These are phyloP conservation scores for Zygosaccharomyces lentus DNA, from an alignment of 805 yeast genomes.

Conservation along the genomic window DNA sequence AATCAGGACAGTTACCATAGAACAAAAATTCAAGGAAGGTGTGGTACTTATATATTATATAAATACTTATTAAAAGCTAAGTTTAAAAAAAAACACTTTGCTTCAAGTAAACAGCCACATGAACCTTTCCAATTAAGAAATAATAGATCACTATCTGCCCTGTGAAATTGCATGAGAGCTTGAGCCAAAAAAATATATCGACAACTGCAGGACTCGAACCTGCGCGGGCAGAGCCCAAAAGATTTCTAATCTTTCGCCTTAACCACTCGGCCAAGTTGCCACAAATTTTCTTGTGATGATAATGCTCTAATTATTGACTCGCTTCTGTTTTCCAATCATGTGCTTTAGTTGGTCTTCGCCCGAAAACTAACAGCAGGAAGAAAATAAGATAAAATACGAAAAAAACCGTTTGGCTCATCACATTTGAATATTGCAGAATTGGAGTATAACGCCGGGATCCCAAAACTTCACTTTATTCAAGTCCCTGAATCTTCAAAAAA, in stretches of 20 bases:
- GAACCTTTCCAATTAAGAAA: too few relatives aligned
- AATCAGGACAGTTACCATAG: too few relatives aligned
- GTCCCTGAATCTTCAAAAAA: background rate
- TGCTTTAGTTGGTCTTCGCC: background rate
- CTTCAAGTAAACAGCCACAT: too few relatives aligned
- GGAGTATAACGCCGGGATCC: too few relatives aligned
- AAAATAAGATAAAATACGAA: background rate
- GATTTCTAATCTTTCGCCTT: conserved; percentile 62
- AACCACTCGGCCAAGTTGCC: conserved; percentile 62
- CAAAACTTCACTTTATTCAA: background rate
- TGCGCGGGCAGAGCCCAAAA: conserved; percentile 59
- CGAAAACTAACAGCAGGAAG: too few relatives aligned
- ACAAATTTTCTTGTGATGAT: background rate
- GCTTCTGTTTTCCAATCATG: background rate
- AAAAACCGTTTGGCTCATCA: background rate
- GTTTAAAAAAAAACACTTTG: too few relatives aligned
- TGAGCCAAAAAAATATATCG: conserved; percentile 39
- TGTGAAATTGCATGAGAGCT: background rate
- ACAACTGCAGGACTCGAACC: conserved; percentile 74
- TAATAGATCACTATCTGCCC: too few relatives aligned
- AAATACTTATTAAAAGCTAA: too few relatives aligned
- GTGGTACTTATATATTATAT: too few relatives aligned
- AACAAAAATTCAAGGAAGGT: too few relatives aligned
- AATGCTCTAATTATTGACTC: background rate
- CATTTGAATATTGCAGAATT: background rate